These are phyloP conservation scores for Paramecium sexaurelia DNA, from an alignment of 73 alveolate species.

Conservation along the genomic window DNA sequence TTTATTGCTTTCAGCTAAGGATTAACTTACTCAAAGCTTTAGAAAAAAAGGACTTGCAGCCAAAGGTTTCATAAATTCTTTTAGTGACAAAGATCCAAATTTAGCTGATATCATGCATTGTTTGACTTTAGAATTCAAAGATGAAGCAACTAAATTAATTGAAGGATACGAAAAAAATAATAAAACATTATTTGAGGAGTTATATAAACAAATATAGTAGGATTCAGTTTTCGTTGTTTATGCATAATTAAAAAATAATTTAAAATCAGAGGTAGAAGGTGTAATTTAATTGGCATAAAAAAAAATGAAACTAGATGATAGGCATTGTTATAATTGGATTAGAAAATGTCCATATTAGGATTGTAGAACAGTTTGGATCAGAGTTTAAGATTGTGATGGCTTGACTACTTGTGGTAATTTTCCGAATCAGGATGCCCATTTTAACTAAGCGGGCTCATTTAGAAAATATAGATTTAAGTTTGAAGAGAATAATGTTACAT, in stretches of 20 bases:
- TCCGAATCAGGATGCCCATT: neutral
- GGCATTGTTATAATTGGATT: neutral
- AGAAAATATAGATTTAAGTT: neutral
- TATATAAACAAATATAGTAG: neutral
- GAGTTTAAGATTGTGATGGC: conserved; percentile 29
- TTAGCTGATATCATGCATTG: conserved; percentile 36
- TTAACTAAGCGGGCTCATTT: neutral
- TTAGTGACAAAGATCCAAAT: neutral
- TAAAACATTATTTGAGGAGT: neutral
- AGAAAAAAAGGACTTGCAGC: neutral
- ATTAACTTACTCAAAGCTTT: neutral
- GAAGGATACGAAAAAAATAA: neutral
- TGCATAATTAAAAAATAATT: neutral
- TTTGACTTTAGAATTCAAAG: neutral
- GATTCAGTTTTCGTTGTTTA: neutral
- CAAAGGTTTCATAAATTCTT: neutral
- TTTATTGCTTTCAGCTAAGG: neutral
- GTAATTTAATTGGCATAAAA: neutral
- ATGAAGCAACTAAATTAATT: neutral
- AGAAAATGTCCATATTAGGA: conserved; percentile 39
- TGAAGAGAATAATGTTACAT: neutral
- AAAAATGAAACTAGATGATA: neutral
- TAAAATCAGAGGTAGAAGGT: neutral
- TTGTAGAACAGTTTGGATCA: conserved; percentile 32
- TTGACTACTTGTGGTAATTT: conserved; percentile 29